Conservation (phyloP, 2,329 filamentous ascomycete species). For the Aspergillus ustus region DNA sequence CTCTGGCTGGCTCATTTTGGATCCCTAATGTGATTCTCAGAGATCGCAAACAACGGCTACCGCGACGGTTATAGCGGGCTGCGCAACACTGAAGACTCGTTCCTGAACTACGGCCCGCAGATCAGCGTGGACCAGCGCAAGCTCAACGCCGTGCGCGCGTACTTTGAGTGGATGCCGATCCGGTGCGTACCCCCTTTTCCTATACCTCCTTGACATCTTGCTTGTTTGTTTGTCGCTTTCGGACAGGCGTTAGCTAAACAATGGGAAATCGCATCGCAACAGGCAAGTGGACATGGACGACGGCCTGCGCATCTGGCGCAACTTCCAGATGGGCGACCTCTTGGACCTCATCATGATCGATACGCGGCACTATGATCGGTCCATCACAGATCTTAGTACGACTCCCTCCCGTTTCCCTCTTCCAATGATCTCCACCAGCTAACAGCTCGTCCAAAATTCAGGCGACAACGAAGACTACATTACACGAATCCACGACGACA, state of each 20-base stretch:
- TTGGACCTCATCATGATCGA: slow-evolving; percentile 72
- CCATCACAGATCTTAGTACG: slow-evolving; percentile 56
- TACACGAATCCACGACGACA: slow-evolving; percentile 67
- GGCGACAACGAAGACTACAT: slow-evolving; percentile 68
- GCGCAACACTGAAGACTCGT: slow-evolving; percentile 71
- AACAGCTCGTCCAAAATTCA: slow-evolving; percentile 20
- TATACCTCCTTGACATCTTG: slow-evolving; percentile 17
- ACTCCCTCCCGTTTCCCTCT: background rate
- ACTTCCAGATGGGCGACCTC: slow-evolving; percentile 68
- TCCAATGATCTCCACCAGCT: no score
- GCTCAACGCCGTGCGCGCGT: slow-evolving; percentile 73
- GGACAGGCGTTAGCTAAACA: no score
- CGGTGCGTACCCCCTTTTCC: slow-evolving; percentile 38
- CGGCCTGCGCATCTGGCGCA: slow-evolving; percentile 70
- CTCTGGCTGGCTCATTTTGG: no score
- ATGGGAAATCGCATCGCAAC: no score
- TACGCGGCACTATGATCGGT: slow-evolving; percentile 70
- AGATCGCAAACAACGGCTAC: slow-evolving; percentile 69
- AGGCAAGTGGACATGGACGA: slow-evolving; percentile 72
- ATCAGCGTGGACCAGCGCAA: slow-evolving; percentile 74
- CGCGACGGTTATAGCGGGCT: slow-evolving; percentile 63
- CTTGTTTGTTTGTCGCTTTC: no score
- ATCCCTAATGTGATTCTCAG: slow-evolving; percentile 30
- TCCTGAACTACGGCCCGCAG: slow-evolving; percentile 58
- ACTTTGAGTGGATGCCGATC: slow-evolving; percentile 70